Conservation (phyloP, 768 basidiomycete genomes). For the Termitomyces titanicus region DNA sequence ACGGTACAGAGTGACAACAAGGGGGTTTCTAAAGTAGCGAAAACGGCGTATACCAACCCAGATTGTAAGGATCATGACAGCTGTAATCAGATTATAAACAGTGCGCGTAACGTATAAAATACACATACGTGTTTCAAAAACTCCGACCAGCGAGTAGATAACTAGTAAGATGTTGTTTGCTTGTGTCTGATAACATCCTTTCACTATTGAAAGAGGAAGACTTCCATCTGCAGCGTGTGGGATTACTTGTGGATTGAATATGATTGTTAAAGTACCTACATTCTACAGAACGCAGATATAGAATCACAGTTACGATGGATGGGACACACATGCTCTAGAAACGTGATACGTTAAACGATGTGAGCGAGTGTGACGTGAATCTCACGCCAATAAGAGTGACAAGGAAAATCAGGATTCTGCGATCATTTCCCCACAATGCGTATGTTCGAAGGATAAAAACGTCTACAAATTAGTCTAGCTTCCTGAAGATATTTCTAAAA, state of each 20-base stretch:
- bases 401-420: constrained; percentile 6
- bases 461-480: constrained; percentile 1
- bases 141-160: too few species aligned
- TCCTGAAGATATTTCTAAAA: too few species aligned
- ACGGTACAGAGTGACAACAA: neutral
- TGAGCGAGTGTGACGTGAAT: neutral
- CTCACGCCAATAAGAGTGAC: constrained; percentile 5
- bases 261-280: constrained; percentile 1
- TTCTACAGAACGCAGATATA: constrained; percentile 6
- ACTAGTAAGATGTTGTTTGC: constrained; percentile 4
- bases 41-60: too few species aligned
- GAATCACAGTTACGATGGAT: neutral
- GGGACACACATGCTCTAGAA: constrained; percentile 1
- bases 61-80: too few species aligned
- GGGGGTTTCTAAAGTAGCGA: neutral
- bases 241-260: neutral
- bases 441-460: constrained; percentile 17
- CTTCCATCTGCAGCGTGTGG: neutral
- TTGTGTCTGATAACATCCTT: constrained; percentile 11
- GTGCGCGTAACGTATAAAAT: neutral
- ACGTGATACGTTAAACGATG: too few species aligned
- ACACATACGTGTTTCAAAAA: neutral
- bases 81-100: neutral
- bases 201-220: constrained; percentile 7
- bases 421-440: too few species aligned